These are phyloP conservation scores for Claviceps pusilla DNA, from an alignment of 2,329 filamentous ascomycete species.

Conservation along the genomic window DNA sequence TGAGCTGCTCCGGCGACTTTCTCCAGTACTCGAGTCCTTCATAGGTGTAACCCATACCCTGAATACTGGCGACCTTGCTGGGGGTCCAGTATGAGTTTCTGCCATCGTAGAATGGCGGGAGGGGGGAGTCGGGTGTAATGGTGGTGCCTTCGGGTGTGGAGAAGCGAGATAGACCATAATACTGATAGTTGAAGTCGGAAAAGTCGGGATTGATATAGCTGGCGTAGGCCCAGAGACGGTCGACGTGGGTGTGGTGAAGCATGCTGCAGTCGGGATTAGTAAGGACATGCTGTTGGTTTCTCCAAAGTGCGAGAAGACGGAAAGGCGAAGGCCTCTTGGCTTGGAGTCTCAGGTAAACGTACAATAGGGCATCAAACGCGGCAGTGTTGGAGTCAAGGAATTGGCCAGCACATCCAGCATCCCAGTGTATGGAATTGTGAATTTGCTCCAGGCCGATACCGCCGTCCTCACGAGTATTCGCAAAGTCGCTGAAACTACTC, in stretches of 20 bases:
- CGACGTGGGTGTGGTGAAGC: conserved; percentile 43
- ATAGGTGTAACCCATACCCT: conserved; percentile 26
- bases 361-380: conserved; percentile 33
- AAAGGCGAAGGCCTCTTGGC: neutral
- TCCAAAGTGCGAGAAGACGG: neutral
- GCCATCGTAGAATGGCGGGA: conserved; percentile 34
- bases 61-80: conserved; percentile 17
- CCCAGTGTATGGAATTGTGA: conserved; percentile 28
- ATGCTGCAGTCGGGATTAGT: conserved; percentile 14
- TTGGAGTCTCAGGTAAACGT: conserved; percentile 8
- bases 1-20: conserved; percentile 17
- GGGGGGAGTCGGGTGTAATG: conserved; percentile 28
- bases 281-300: neutral
- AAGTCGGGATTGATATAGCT: conserved; percentile 26
- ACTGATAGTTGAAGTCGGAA: conserved; percentile 21
- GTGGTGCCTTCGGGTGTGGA: conserved; percentile 23
- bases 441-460: conserved; percentile 28
- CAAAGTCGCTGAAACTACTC: conserved; percentile 20
- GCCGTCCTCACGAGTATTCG: conserved; percentile 19
- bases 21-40: conserved; percentile 21
- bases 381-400: conserved; percentile 26
- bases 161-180: conserved; percentile 22
- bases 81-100: conserved; percentile 28
- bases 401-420: conserved; percentile 24
- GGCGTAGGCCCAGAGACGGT: conserved; percentile 48